A percentile compares a stretch with the other conserved stretches of the same genome.
Evolutionary conservation across 1,139 yeast genomes (phyloP).

Genomic region (Blastobotrys illinoisensis): DNA sequence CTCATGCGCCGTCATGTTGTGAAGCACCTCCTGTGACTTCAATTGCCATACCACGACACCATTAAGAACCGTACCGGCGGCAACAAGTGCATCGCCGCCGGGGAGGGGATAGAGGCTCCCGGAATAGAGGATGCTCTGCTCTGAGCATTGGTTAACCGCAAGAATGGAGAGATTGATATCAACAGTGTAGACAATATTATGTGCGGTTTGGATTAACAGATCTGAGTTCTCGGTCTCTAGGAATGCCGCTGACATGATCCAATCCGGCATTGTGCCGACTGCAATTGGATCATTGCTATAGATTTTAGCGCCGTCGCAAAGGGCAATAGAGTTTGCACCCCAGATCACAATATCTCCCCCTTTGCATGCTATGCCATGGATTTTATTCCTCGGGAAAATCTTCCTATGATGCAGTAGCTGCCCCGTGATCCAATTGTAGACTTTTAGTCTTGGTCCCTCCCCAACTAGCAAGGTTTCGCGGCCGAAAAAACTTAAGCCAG

Average conservation of each 20-base stretch:
- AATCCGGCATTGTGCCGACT: slow-evolving; percentile 46
- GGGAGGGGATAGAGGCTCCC: slow-evolving; percentile 59
- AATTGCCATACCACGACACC: slow-evolving; percentile 73
- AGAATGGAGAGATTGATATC: slow-evolving; percentile 34
- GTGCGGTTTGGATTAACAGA: slow-evolving; percentile 59
- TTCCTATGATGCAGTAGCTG: slow-evolving; percentile 39
- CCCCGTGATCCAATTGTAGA: slow-evolving; percentile 45
- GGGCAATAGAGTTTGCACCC: slow-evolving; percentile 69
- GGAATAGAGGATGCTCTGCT: slow-evolving; percentile 80
- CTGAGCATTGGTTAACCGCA: slow-evolving; percentile 50
- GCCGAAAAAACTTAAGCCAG: slow-evolving; percentile 48
- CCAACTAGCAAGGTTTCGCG: slow-evolving; percentile 51
- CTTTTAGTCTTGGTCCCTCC: slow-evolving; percentile 62
- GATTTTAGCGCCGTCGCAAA: slow-evolving; percentile 29
- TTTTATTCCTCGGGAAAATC: slow-evolving; percentile 64
- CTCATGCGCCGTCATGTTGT: slow-evolving; percentile 66
- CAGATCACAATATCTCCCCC: slow-evolving; percentile 42
- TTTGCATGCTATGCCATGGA: slow-evolving; percentile 59
- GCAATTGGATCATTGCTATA: neutral
- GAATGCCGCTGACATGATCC: slow-evolving; percentile 66
- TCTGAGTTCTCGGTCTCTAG: slow-evolving; percentile 33
- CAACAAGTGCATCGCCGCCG: slow-evolving; percentile 46
- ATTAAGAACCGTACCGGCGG: slow-evolving; percentile 90
- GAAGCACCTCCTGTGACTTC: slow-evolving; percentile 40
- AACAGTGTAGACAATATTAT: slow-evolving; percentile 58